Evolutionary conservation across 2,329 filamentous ascomycete genomes (phyloP).

Genomic region (Ascochyta clinopodiicola): DNA sequence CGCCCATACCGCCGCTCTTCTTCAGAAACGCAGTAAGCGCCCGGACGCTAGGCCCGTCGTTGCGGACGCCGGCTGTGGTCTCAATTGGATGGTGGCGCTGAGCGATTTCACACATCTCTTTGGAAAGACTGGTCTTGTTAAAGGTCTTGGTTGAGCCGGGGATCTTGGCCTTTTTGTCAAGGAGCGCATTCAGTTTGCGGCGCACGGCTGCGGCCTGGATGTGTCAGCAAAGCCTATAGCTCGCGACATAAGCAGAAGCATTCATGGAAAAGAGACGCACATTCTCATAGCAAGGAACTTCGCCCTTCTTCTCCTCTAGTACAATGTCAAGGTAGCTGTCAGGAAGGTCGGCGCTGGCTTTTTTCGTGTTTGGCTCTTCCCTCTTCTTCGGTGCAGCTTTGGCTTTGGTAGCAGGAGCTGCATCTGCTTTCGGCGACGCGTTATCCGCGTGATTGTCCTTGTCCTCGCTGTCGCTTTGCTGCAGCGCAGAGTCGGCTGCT

Average conservation of each 20-base stretch:
- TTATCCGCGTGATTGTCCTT: not conserved
- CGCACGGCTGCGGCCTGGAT: slow-evolving; percentile 19
- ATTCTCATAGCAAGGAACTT: slow-evolving; percentile 27
- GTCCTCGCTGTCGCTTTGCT: not conserved
- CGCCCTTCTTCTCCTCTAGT: slow-evolving; percentile 20
- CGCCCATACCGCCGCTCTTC: slow-evolving; percentile 24
- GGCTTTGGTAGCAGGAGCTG: not conserved
- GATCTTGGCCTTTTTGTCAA: slow-evolving; percentile 21
- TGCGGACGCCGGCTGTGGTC: not conserved
- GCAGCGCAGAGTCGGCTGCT: too few species aligned
- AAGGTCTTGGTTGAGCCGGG: slow-evolving; percentile 19
- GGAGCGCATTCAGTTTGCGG: slow-evolving; percentile 24
- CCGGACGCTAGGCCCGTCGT: slow-evolving; percentile 11
- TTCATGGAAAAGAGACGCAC: slow-evolving; percentile 1
- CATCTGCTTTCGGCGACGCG: not conserved
- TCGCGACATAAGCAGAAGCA: too few species aligned
- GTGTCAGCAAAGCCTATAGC: not conserved
- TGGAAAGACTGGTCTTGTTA: slow-evolving; percentile 21
- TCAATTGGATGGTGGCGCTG: slow-evolving; percentile 15
- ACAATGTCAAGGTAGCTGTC: slow-evolving; percentile 23
- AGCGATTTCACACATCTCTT: slow-evolving; percentile 17
- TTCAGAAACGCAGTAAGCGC: slow-evolving; percentile 22
- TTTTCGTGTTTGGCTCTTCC: not conserved
- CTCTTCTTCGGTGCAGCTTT: not conserved
- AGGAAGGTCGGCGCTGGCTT: slow-evolving; percentile 6